Evolutionary conservation across 768 basidiomycete species (phyloP).

Genomic region (Gautieria morchelliformis): DNA sequence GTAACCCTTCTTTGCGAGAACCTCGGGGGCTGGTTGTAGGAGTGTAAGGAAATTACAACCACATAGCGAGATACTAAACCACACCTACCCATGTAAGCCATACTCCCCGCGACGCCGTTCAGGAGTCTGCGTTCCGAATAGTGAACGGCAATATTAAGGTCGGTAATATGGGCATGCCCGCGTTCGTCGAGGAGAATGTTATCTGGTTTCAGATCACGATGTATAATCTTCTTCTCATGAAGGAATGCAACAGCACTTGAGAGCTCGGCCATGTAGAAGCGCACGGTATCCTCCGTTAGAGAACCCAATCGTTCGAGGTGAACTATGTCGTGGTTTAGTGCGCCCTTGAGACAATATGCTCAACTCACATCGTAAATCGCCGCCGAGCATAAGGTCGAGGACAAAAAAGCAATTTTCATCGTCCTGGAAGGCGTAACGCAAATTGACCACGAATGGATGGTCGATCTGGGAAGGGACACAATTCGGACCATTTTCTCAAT

Average conservation of each 20-base stretch:
- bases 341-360: background rate
- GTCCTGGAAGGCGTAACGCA: constrained; percentile 95
- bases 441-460: constrained; percentile 89
- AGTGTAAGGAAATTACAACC: background rate
- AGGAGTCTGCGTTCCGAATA: constrained; percentile 77
- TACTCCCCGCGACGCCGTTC: constrained; percentile 91
- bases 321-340: constrained; percentile 37
- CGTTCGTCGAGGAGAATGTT: constrained; percentile 94
- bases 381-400: constrained; percentile 92
- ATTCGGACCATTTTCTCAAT: constrained; percentile 11
- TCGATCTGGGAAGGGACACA: constrained; percentile 54
- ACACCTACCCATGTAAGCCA: constrained; percentile 92
- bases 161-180: constrained; percentile 93
- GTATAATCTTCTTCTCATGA: constrained; percentile 91
- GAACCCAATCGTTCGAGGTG: constrained; percentile 76
- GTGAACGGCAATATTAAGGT: constrained; percentile 98
- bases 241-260: constrained; percentile 83
- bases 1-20: constrained; percentile 88
- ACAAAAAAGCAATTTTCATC: constrained; percentile 99
- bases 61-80: background rate
- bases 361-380: constrained; percentile 81
- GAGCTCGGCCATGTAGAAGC: constrained; percentile 85
- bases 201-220: constrained; percentile 95
- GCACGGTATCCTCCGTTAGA: constrained; percentile 67
- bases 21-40: constrained; percentile 39